Base-by-base conservation (phyloP, 768 basidiomycete genomes). In the Vararia minispora region DNA sequence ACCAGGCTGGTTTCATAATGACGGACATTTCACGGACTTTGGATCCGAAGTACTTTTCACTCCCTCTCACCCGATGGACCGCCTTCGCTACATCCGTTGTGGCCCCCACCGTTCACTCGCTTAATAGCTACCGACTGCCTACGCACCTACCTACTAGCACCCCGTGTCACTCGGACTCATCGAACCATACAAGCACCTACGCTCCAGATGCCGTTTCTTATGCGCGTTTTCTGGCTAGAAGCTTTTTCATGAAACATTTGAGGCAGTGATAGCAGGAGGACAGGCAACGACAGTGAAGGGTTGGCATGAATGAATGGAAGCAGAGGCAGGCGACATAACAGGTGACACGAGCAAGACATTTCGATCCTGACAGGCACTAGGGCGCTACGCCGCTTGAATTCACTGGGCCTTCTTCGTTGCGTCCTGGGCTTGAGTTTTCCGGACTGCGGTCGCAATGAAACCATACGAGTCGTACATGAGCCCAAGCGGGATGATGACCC, bases 391-490 rank as follows among this genome's bases (percentile, higher is more conserved):
- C n/a, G n/a, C 11, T 1, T 11, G 6, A 28, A 8, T 4, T 45
- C 26, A 45, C 14, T 35, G 40, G 14, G 6, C 35, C 30, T 45
- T 45, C 18, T 13, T 27, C 41, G 28, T 43, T 21, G 23, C 22
- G 8, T 16, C 31, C 23, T 45, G 41, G 9, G 32, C 27, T 5
- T 58, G 57, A 2, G 42, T 30, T 6, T 39, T 21, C 17, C 80
- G 74, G 44, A 88, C 62, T 7, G 78, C 63, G 28, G 61, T 57
- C 12, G 79, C 69, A 39, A 90, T 84, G 43, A 79, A 70, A 3
- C 61, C 61, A 44, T 86, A 90, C 0, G 87, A 86, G 51, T 88
- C 79, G 46, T 64, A 62, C 79, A 91, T 80, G 42, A 90, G 64
- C 63, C 70, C 72, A 16, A 87, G 38, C 2, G 87, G 87, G 45